Evolutionary conservation across 2,329 filamentous ascomycete species (phyloP), one percentile per base, ranked within the genome.

Genomic region (Xenoacremonium recifei): DNA sequence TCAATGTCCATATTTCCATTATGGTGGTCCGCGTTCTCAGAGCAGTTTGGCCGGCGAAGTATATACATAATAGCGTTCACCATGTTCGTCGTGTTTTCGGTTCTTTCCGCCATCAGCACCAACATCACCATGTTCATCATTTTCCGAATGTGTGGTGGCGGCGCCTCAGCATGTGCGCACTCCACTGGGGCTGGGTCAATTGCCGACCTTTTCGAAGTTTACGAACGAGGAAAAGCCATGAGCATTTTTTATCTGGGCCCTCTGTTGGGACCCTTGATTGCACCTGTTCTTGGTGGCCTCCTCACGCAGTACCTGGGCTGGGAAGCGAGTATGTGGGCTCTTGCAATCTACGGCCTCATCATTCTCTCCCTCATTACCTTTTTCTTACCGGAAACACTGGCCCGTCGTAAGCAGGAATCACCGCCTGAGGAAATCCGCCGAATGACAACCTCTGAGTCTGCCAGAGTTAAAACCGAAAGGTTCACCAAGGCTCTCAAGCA

Each of bases 1-100:
- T 72, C 79, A 53, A 89, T 93, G 87, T 80, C 82, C 41, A 88
- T 93, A 33, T 92, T 90, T 52, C 89, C 89, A 0, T 72, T 95
- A 1, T 93, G 88, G 88, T 93, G 87, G 87, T 89, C 85, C 1
- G 84, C 84, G 2, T 90, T 93, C 57, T 89, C 85, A 7, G 89
- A 93, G 54, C 72, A 72, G 1, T 65, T 80, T 1, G 89, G 89
- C 11, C 79, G 89, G 30, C 79, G 89, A 17, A 83, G 81, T n/a
- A 85, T 95, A 53, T 93, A 92, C 60, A 66, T 95, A 21, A 66
- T 78, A 23, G 90, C 86, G 1, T 93, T 93, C 61, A 61, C 73
- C 17, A 68, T 92, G 12, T 91, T 89, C 57, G 69, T 84, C 40
- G 48, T 91, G 29, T 92, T 87, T 66, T 84, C 82, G 38, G 68